These are phyloP conservation scores for Cyclotella sp. DNA, from an alignment of 108 stramenopile genomes.

Conservation along the genomic window DNA sequence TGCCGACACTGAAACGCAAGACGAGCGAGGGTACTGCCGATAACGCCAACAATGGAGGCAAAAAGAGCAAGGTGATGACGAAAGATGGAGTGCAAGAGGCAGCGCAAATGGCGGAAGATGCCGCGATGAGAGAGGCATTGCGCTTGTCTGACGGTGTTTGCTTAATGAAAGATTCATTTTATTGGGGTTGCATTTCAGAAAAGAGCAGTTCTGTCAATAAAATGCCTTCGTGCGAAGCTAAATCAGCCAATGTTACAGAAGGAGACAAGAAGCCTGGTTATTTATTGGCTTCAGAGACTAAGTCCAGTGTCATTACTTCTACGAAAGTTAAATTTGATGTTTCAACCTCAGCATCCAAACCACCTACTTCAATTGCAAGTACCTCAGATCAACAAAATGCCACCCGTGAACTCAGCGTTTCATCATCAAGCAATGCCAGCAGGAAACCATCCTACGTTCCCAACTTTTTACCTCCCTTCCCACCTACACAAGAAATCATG, in stretches of 20 bases:
- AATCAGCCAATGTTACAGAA: not conserved
- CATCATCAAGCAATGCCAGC: not conserved
- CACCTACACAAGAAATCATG: slow-evolving; percentile 24
- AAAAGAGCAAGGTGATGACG: not conserved
- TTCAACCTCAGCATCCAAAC: too few species aligned
- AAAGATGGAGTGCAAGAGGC: not conserved
- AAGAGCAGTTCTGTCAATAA: not conserved
- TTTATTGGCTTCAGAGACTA: not conserved
- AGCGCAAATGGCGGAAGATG: not conserved
- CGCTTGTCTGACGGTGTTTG: not conserved
- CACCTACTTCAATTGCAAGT: too few species aligned
- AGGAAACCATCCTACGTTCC: slow-evolving; percentile 52
- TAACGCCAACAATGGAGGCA: not conserved
- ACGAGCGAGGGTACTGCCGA: slow-evolving; percentile 5
- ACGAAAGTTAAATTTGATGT: not conserved
- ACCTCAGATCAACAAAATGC: not conserved
- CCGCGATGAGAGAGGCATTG: not conserved
- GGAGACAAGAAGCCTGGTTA: not conserved
- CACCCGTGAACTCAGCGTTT: not conserved
- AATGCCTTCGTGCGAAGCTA: not conserved
- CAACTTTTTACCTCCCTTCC: slow-evolving; percentile 55
- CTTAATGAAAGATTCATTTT: not conserved
- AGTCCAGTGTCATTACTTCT: not conserved
- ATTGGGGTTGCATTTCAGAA: slow-evolving; percentile 1
- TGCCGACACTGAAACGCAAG: slow-evolving; percentile 1